Conservation (phyloP, 108 stramenopile species). For the Cyclotella sp. region DNA sequence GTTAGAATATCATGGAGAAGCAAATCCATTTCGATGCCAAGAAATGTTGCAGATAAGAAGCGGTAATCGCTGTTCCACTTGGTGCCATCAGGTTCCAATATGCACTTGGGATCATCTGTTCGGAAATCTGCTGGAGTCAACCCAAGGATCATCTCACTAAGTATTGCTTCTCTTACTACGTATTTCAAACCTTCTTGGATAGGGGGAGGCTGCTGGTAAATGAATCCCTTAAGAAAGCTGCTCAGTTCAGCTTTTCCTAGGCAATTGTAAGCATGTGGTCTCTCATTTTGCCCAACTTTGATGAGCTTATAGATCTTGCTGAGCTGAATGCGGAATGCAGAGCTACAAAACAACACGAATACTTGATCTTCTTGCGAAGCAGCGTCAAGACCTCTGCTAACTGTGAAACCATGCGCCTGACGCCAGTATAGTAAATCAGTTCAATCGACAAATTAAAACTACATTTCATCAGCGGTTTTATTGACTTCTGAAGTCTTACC, state of each 20-base stretch:
- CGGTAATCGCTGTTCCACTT: conserved; percentile 34
- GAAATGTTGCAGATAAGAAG: conserved; percentile 59
- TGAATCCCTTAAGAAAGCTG: conserved; percentile 36
- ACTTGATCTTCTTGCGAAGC: conserved; percentile 33
- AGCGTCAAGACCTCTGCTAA: conserved; percentile 68
- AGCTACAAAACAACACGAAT: background rate
- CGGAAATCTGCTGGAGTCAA: conserved; percentile 53
- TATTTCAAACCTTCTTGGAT: conserved; percentile 28
- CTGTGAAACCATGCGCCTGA: conserved; percentile 50
- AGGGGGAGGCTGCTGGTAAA: conserved; percentile 41
- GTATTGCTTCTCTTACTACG: conserved; percentile 34
- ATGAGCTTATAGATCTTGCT: conserved; percentile 45
- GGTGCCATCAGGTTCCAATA: conserved; percentile 64
- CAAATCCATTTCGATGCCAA: conserved; percentile 69
- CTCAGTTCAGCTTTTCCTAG: conserved; percentile 33
- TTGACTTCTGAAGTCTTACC: conserved; percentile 12
- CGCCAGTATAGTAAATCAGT: background rate
- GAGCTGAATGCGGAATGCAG: background rate
- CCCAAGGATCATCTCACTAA: conserved; percentile 42
- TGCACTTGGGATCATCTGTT: conserved; percentile 47
- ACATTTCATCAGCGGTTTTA: background rate
- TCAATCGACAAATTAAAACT: background rate
- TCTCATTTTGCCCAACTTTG: background rate
- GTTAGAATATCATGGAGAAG: conserved; percentile 71
- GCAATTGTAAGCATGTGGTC: background rate